Base-by-base conservation (phyloP, 176 grass and related monocot species). In the Pontederia crassipes region DNA sequence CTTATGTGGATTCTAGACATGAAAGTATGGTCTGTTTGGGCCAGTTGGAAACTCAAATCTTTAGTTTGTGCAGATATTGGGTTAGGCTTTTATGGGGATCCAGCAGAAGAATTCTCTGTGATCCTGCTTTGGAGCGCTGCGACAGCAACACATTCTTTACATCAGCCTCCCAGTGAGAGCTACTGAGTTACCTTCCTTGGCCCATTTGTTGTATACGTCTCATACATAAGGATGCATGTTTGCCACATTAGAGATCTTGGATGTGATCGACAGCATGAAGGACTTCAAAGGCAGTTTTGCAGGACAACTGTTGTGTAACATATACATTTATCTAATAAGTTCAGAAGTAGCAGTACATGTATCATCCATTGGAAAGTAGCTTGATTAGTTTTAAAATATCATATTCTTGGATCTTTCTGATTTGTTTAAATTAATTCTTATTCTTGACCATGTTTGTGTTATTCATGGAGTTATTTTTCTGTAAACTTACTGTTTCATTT, bases 21-120 rank as follows among this genome's bases (percentile, higher is more conserved):
- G n/a, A 45, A 27, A 56, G 28, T 51, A 52, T 54, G 16, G 46
- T 72, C 17, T 58, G 15, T 75, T 47, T 47, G 16, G 63, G 20
- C 24, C 57, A 45, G 50, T 28, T 17, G 58, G 15, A 61, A 71
- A 55, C 5, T 57, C 17, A 24, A 75, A 74, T 62, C 72, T 78
- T 77, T 75, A 74, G 71, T 61, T 66, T 48, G 57, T 0, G 2
- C 4, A 4, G 57, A n/a, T 14, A 29, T 29, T 8, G 45, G 35
- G 45, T 20, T 28, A 68, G 2, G 11, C 12, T 68, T 51, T 58
- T 58, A 9, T 35, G 13, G 52, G 54, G 49, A 49, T 20, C 12
- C 13, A 11, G 54, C 12, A 70, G 68, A 58, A 58, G 17, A 49
- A 50, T 57, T 58, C 55, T 70, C 10, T 49, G 49, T 58, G 55